phyloP scores from a whole-genome alignment of 1,139 yeast species.

The Nakaseomyces nivariensis region DNA sequence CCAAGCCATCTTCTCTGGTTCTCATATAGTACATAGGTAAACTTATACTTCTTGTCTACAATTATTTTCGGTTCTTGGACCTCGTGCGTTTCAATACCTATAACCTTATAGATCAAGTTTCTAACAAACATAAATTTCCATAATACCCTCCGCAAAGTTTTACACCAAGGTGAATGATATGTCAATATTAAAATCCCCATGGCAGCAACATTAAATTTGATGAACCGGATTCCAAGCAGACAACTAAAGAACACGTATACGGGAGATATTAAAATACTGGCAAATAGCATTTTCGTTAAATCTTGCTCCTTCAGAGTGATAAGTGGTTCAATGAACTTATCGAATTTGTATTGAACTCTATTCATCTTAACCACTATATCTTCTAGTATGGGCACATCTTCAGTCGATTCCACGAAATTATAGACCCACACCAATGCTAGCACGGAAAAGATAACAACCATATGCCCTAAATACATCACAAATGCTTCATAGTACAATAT shows the following conservation, averaged over 20 bases:
- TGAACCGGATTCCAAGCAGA: neutral
- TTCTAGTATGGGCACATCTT: slow-evolving; percentile 59
- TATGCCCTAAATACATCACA: slow-evolving; percentile 71
- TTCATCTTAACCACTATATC: slow-evolving; percentile 79
- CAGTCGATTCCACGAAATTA: neutral
- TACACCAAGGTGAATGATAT: slow-evolving; percentile 77
- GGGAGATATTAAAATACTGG: slow-evolving; percentile 80
- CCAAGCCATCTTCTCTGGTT: slow-evolving; percentile 97
- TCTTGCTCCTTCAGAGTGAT: slow-evolving; percentile 70
- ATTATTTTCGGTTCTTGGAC: slow-evolving; percentile 43
- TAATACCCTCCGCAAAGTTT: slow-evolving; percentile 67
- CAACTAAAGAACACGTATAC: slow-evolving; percentile 46
- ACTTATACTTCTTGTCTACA: slow-evolving; percentile 32
- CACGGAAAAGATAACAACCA: slow-evolving; percentile 57
- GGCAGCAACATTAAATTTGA: neutral
- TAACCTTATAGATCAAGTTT: slow-evolving; percentile 62
- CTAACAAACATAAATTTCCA: slow-evolving; percentile 77
- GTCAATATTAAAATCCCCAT: slow-evolving; percentile 58
- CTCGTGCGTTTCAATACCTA: slow-evolving; percentile 38
- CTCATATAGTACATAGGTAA: slow-evolving; percentile 89
- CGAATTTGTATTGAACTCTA: slow-evolving; percentile 65
- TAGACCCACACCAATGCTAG: slow-evolving; percentile 38
- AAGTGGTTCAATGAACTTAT: slow-evolving; percentile 67
- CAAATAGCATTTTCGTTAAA: slow-evolving; percentile 65
- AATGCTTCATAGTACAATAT: slow-evolving; percentile 68